Evolutionary conservation across 805 yeast genomes (phyloP).

Genomic region (Suhomyces sp.): DNA sequence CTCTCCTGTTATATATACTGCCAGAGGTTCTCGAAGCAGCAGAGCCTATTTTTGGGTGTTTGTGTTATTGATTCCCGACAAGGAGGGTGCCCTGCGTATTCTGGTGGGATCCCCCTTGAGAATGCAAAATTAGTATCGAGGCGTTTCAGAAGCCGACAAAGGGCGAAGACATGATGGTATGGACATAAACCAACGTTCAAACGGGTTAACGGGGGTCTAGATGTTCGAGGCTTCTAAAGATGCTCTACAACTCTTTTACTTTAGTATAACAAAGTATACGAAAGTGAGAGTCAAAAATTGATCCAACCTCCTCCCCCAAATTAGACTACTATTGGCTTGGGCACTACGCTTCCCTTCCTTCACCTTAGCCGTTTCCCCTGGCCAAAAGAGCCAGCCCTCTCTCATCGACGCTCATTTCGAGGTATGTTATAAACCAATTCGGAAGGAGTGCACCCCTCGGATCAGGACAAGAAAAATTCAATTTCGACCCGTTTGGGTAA

Average conservation of each 20-base stretch:
- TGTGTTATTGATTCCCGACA: slow-evolving; percentile 4
- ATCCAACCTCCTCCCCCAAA: no score
- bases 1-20: slow-evolving; percentile 1
- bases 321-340: no score
- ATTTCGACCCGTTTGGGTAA: not conserved
- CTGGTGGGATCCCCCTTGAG: not conserved
- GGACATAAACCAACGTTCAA: no score
- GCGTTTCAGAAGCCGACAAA: not conserved
- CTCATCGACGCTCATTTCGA: not conserved
- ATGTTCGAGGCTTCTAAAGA: no score
- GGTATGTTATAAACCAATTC: no score
- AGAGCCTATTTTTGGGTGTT: slow-evolving; percentile 6
- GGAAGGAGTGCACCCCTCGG: no score
- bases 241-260: no score
- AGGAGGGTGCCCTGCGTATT: slow-evolving; percentile 4
- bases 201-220: no score
- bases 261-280: no score
- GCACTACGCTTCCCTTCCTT: no score
- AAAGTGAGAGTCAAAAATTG: no score
- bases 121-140: not conserved
- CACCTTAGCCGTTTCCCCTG: no score
- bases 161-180: not conserved
- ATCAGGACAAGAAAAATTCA: not conserved
- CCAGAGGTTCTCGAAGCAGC: not conserved
- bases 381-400: not conserved